Conservation (phyloP, 441 rosid genomes). For the Pelargonium exstipulatum region DNA sequence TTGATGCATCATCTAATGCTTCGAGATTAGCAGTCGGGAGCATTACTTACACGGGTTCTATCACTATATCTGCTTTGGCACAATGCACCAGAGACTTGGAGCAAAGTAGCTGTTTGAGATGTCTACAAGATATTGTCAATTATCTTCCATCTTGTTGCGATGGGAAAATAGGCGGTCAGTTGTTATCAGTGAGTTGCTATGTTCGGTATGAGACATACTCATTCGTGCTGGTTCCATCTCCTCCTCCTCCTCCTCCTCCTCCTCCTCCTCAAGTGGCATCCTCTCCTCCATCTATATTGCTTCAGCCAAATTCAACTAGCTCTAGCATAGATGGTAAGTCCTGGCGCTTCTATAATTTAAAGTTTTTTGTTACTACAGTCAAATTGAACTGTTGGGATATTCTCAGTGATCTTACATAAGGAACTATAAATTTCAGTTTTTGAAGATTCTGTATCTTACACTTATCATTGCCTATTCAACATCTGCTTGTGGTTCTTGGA, state of each 20-base stretch:
- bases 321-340: conserved; percentile 13
- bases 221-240: conserved; percentile 15
- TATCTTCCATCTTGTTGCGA: conserved; percentile 10
- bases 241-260: background rate
- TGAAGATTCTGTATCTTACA: too few species aligned
- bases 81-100: conserved; percentile 28
- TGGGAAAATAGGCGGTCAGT: conserved; percentile 14
- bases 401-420: too few species aligned
- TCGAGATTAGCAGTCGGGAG: conserved; percentile 25
- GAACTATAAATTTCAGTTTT: too few species aligned
- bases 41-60: conserved; percentile 5
- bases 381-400: too few species aligned
- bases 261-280: background rate
- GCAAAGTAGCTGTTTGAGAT: conserved; percentile 22
- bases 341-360: background rate
- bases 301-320: background rate
- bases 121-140: conserved; percentile 22
- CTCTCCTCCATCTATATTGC: conserved; percentile 13
- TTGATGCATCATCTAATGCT: conserved; percentile 18
- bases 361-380: too few species aligned
- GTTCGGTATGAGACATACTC: conserved; percentile 26
- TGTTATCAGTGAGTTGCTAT: conserved; percentile 25
- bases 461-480: too few species aligned
- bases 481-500: too few species aligned
- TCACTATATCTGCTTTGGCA: conserved; percentile 23